Percentiles rank a stretch among this genome's conserved stretches.
Conservation (phyloP, 2,329 filamentous ascomycete genomes). For the Botryotinia narcissicola region DNA sequence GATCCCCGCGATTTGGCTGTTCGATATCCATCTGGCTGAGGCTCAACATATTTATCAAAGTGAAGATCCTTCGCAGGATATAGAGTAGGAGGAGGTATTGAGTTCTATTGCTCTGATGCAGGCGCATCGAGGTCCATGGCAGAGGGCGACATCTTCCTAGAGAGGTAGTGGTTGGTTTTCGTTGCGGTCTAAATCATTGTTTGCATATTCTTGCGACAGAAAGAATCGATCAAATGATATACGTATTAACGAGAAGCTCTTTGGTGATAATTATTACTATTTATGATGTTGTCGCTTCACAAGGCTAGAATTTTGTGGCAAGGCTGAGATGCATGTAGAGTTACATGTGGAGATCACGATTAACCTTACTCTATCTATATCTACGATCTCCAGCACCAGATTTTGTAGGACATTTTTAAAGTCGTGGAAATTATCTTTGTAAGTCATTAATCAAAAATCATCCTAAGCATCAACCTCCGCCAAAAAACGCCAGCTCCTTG, state of each 20-base stretch:
- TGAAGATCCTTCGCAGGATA: constrained; percentile 61
- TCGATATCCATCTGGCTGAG: constrained; percentile 63
- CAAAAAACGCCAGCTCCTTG: constrained; percentile 2
- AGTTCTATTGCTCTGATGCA: constrained; percentile 46
- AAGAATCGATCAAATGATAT: neutral
- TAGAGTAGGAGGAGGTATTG: constrained; percentile 53
- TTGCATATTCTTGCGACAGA: neutral
- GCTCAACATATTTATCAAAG: constrained; percentile 55
- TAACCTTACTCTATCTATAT: neutral
- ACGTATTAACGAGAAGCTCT: neutral
- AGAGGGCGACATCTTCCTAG: constrained; percentile 37
- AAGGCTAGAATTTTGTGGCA: constrained; percentile 13
- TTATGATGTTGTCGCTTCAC: constrained; percentile 14
- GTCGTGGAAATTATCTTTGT: neutral
- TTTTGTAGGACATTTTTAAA: neutral
- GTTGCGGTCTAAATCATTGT: constrained; percentile 18
- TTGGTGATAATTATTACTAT: neutral
- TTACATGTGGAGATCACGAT: constrained; percentile 13
- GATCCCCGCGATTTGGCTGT: constrained; percentile 55
- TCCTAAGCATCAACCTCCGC: neutral
- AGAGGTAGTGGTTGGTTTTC: constrained; percentile 2
- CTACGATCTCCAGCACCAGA: neutral
- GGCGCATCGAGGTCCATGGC: constrained; percentile 33
- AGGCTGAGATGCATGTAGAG: constrained; percentile 3
- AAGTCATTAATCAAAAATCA: neutral